Evolutionary conservation across 1,284 basidiomycete species (phyloP), one percentile per base, ranked within the genome.

Genomic region (Chalciporus sp.): DNA sequence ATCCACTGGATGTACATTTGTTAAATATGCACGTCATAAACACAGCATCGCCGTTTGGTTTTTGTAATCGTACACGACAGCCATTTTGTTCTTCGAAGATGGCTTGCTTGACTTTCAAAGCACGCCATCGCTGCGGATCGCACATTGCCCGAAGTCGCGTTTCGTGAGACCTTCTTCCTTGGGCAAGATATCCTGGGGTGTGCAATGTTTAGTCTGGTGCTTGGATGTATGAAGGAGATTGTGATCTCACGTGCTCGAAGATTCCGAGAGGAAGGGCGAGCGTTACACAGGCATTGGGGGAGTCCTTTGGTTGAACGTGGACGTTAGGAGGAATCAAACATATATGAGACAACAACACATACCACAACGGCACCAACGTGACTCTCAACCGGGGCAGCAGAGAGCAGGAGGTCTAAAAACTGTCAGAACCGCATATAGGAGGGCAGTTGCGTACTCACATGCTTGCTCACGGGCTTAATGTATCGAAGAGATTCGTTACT

Each of bases 241-340:
- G 6, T 4, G 28, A 49, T 72, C 79, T 55, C 48, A 86, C 85
- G 63, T 84, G 79, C 50, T 89, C 85, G 61, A 90, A 91, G 59
- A 90, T 90, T 7, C 81, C 86, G 23, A 84, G 76, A 2, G 88
- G 88, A 4, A 90, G 74, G 0, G 79, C 86, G 40, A 91, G 72
- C 0, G 87, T 90, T 2, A 90, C 88, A 61, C 87, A 90, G 1
- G 87, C 88, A 59, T 90, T 91, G 2, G 88, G 88, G 3, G 85
- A 86, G 67, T 90, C 86, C 83, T 85, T 59, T 52, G 39, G 12
- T 14, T 14, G 16, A 52, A 31, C 9, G 40, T 11, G 17, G 33
- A 39, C 16, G 3, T 4, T 20, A 51, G 4, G 12, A 41, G 5
- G 19, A 49, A n/a, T 46, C 2, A 12, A 17, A 1, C 8, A 12